These are phyloP conservation scores for Botrytis aclada DNA, from an alignment of 2,329 filamentous ascomycete genomes.

Conservation along the genomic window DNA sequence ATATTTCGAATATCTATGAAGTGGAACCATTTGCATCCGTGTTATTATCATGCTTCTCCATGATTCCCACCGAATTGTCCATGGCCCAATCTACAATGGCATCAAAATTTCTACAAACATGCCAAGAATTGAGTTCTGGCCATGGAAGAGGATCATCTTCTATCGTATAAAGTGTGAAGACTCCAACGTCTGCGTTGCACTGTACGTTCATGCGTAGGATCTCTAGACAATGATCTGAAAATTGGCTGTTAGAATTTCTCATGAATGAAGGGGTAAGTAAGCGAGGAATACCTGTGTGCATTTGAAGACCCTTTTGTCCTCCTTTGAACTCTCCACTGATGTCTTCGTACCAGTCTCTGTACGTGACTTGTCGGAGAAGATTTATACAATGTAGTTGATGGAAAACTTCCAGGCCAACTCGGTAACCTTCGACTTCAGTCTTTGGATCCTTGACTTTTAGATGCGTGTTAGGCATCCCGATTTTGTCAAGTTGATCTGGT, in stretches of 20 bases:
- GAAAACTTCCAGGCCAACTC: slow-evolving; percentile 49
- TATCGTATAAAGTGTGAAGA: slow-evolving; percentile 52
- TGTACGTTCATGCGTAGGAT: slow-evolving; percentile 51
- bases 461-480: slow-evolving; percentile 48
- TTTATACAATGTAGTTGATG: slow-evolving; percentile 43
- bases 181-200: slow-evolving; percentile 53
- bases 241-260: neutral
- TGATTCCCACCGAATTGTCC: slow-evolving; percentile 46
- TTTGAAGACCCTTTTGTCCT: slow-evolving; percentile 43
- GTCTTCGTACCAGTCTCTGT: slow-evolving; percentile 49
- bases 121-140: slow-evolving; percentile 53
- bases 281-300: slow-evolving; percentile 38
- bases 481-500: slow-evolving; percentile 49
- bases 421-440: slow-evolving; percentile 56
- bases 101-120: slow-evolving; percentile 54
- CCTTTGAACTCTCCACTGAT: slow-evolving; percentile 49
- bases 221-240: slow-evolving; percentile 51
- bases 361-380: slow-evolving; percentile 44
- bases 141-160: slow-evolving; percentile 47
- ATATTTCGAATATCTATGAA: neutral
- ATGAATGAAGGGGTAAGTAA: neutral
- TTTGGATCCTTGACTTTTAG: slow-evolving; percentile 54
- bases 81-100: slow-evolving; percentile 51
- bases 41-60: slow-evolving; percentile 31
- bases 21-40: neutral